Evolutionary conservation across 768 basidiomycete genomes (phyloP).

Genomic region (Cystobasidium tubakii): DNA sequence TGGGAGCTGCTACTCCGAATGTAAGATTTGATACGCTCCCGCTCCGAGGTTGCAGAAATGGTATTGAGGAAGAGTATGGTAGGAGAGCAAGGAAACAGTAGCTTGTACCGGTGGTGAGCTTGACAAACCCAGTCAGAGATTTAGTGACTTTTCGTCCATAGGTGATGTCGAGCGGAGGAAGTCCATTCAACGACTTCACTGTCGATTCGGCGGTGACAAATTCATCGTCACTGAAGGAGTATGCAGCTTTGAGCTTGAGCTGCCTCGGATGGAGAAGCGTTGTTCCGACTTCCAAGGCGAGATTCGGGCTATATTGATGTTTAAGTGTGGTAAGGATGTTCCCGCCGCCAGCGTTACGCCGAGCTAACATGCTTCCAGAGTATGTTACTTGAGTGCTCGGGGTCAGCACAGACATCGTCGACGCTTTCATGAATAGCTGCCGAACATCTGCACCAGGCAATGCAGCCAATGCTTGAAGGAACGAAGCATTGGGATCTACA

Average conservation of each 20-base stretch:
- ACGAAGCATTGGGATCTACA: neutral
- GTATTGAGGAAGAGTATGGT: slow-evolving; percentile 41
- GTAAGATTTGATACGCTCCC: slow-evolving; percentile 4
- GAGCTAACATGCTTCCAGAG: slow-evolving; percentile 47
- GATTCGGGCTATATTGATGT: slow-evolving; percentile 37
- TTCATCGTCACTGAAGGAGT: slow-evolving; percentile 52
- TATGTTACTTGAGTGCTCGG: slow-evolving; percentile 16
- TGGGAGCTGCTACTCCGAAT: neutral
- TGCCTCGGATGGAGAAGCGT: slow-evolving; percentile 53
- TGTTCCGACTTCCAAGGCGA: slow-evolving; percentile 40
- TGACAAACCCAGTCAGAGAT: slow-evolving; percentile 49
- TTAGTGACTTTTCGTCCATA: slow-evolving; percentile 49
- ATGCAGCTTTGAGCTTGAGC: slow-evolving; percentile 54
- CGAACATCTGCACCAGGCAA: slow-evolving; percentile 4
- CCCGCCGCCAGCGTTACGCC: slow-evolving; percentile 50
- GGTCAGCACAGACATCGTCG: slow-evolving; percentile 24
- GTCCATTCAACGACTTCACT: slow-evolving; percentile 45
- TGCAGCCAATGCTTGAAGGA: neutral
- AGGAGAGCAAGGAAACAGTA: slow-evolving; percentile 34
- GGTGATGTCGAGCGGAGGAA: slow-evolving; percentile 48
- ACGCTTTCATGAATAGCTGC: slow-evolving; percentile 31
- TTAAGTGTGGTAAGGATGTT: slow-evolving; percentile 62
- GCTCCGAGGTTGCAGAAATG: slow-evolving; percentile 15
- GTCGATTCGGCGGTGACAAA: slow-evolving; percentile 46
- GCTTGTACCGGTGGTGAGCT: slow-evolving; percentile 46